Conservation (phyloP, 2,329 filamentous ascomycete species). For the Arthrobotrys musiformis region DNA sequence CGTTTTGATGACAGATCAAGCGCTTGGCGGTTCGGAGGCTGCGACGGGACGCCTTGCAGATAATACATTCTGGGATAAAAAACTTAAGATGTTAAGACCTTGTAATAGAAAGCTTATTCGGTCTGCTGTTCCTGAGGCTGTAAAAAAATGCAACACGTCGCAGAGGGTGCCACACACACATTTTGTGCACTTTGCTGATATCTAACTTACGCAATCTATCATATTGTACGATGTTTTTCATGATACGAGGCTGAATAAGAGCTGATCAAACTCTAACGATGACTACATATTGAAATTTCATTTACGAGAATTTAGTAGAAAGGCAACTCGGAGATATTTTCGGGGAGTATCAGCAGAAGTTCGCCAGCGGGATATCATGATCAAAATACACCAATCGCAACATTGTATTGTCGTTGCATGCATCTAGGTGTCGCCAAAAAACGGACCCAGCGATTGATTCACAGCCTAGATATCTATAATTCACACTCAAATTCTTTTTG, state of each 20-base stretch:
- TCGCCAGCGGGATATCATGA: no score
- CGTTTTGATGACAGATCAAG: background rate
- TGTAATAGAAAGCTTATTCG: constrained; percentile 33
- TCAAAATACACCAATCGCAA: no score
- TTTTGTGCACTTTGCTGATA: background rate
- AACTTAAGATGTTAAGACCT: constrained; percentile 31
- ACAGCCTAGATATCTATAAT: no score
- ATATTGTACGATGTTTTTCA: background rate
- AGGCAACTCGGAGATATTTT: background rate
- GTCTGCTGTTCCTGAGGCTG: constrained; percentile 34
- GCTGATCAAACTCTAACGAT: no score
- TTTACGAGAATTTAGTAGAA: background rate
- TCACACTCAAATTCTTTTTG: no score
- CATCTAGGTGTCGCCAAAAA: no score
- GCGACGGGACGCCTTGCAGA: constrained; percentile 34
- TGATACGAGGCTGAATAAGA: background rate
- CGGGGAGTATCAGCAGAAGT: no score
- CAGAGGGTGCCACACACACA: background rate
- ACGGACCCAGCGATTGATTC: no score
- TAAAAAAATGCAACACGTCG: constrained; percentile 26
- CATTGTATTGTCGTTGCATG: no score
- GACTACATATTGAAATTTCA: background rate
- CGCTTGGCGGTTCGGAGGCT: constrained; percentile 13
- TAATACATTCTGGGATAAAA: constrained; percentile 9
- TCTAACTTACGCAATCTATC: background rate